These are phyloP conservation scores for Claviceps digitariae DNA, from an alignment of 2,329 filamentous ascomycete genomes.

Conservation along the genomic window DNA sequence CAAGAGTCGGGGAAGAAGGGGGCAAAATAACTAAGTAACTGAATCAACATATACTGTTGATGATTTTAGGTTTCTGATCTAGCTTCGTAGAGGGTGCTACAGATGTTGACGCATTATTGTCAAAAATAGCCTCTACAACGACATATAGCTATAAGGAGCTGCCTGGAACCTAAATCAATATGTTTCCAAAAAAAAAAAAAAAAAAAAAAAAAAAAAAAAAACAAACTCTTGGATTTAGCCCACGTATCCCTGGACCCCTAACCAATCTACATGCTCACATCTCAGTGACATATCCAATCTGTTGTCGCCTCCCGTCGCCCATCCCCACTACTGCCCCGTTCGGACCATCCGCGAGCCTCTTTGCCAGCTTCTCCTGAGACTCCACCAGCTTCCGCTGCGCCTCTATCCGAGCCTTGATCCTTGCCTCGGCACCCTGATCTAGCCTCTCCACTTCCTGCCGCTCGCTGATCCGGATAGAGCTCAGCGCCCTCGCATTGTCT, in stretches of 20 bases:
- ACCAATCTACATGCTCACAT: conserved; percentile 41
- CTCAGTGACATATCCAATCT: conserved; percentile 45
- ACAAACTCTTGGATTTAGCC: too few relatives aligned
- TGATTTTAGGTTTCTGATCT: too few relatives aligned
- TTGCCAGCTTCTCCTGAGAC: conserved; percentile 26
- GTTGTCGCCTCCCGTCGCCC: conserved; percentile 28
- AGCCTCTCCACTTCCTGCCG: conserved; percentile 36
- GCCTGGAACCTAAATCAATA: too few relatives aligned
- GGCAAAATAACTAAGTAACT: not conserved
- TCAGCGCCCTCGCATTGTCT: conserved; percentile 35
- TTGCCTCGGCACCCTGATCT: conserved; percentile 31
- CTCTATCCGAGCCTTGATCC: conserved; percentile 31
- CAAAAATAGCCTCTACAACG: too few relatives aligned
- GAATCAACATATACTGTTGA: not conserved
- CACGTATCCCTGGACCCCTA: too few relatives aligned
- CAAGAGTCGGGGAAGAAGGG: too few relatives aligned
- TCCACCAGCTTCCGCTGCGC: conserved; percentile 42
- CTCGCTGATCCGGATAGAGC: conserved; percentile 34
- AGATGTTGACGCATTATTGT: too few relatives aligned
- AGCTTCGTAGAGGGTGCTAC: too few relatives aligned
- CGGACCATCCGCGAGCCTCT: conserved; percentile 29
- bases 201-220: not conserved
- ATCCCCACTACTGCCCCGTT: conserved; percentile 1
- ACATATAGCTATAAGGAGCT: too few relatives aligned
- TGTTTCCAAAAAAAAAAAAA: too few relatives aligned